These are phyloP conservation scores for Lodderomyces parapsilosis DNA, from an alignment of 1,139 yeast genomes.

Conservation along the genomic window DNA sequence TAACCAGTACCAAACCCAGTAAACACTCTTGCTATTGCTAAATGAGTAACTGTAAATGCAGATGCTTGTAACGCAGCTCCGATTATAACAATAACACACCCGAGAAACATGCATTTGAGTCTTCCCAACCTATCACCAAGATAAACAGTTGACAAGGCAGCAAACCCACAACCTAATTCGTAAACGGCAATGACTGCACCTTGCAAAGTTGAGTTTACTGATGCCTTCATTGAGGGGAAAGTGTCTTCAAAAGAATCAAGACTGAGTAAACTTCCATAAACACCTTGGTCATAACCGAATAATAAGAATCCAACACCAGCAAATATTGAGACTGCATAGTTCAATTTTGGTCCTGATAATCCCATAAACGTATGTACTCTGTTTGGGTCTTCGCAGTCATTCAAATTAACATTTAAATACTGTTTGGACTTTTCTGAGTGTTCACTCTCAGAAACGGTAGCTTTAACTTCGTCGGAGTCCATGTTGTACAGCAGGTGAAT, in stretches of 20 bases:
- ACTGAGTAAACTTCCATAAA: conserved; percentile 47
- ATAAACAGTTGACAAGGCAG: conserved; percentile 34
- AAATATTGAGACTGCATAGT: conserved; percentile 25
- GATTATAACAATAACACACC: conserved; percentile 30
- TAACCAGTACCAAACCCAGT: conserved; percentile 40
- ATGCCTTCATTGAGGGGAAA: conserved; percentile 34
- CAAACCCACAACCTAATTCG: conserved; percentile 37
- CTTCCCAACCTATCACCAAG: conserved; percentile 38
- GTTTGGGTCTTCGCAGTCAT: conserved; percentile 2
- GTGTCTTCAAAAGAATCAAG: conserved; percentile 35
- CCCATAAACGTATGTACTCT: conserved; percentile 22
- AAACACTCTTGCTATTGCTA: conserved; percentile 41
- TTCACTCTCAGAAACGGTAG: not conserved
- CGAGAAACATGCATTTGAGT: conserved; percentile 29
- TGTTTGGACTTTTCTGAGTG: not conserved
- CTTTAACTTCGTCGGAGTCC: conserved; percentile 4
- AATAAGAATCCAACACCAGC: conserved; percentile 34
- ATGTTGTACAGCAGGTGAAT: not conserved
- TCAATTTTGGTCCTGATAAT: conserved; percentile 24
- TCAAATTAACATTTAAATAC: not conserved
- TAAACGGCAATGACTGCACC: conserved; percentile 36
- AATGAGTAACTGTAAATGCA: conserved; percentile 31
- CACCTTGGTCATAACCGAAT: conserved; percentile 52
- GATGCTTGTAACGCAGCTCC: conserved; percentile 40
- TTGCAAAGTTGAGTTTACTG: conserved; percentile 23